phyloP scores from a whole-genome alignment of 306 rosid species.

The Canavalia ensiformis region DNA sequence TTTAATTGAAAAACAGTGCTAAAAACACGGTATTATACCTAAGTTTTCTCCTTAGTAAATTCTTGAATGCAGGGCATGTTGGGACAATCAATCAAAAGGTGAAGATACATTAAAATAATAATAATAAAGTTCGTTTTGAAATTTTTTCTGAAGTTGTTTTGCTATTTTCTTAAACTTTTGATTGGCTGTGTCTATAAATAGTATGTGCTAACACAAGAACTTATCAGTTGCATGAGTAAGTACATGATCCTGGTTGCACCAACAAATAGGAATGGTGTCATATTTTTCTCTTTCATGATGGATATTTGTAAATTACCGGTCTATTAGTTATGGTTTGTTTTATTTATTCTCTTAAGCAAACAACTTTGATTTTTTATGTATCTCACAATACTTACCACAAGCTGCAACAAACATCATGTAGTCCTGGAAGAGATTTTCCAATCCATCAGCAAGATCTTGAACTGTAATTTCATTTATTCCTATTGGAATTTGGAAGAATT shows the following conservation, averaged over 20 bases:
- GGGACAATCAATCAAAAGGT: neutral
- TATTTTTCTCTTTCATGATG: neutral
- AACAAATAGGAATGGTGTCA: neutral
- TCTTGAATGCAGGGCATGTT: neutral
- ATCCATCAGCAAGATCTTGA: conserved; percentile 78
- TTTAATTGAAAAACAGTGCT: no score
- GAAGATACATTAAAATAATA: neutral
- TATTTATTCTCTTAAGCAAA: conserved; percentile 10
- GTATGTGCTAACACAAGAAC: neutral
- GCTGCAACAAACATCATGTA: conserved; percentile 79
- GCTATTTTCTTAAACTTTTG: neutral
- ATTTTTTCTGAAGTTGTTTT: neutral
- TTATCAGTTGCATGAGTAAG: neutral
- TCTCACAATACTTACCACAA: conserved; percentile 66
- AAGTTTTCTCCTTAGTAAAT: no score
- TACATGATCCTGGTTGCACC: neutral
- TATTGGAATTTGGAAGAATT: conserved; percentile 80
- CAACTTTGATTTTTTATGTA: neutral
- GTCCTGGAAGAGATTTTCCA: conserved; percentile 71
- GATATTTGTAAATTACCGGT: neutral
- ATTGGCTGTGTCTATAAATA: neutral
- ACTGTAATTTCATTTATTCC: conserved; percentile 80
- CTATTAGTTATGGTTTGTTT: neutral
- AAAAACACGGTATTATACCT: no score
- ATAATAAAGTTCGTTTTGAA: neutral